Evolutionary conservation across 1,139 yeast species (phyloP).

Genomic region (Hyphopichia khmerensis): DNA sequence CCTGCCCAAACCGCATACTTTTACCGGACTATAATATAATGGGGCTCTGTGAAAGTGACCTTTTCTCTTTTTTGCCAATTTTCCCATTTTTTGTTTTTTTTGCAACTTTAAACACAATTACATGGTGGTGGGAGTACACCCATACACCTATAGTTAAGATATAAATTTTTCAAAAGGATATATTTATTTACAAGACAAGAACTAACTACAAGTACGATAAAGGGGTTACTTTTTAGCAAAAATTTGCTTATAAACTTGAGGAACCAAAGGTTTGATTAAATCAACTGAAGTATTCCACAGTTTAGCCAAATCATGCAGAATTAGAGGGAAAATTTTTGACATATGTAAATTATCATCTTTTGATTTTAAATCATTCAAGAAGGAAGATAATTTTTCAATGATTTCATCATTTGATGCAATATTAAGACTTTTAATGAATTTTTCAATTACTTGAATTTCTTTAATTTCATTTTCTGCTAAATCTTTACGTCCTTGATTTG

Average conservation of each 20-base stretch:
- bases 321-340: constrained; percentile 8
- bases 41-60: no score
- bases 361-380: constrained; percentile 4
- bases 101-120: no score
- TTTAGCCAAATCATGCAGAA: constrained; percentile 12
- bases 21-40: no score
- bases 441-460: constrained; percentile 15
- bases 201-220: no score
- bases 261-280: constrained; percentile 13
- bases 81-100: no score
- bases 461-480: constrained; percentile 18
- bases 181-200: no score
- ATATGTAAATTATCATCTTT: constrained; percentile 6
- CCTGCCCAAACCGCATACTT: not conserved
- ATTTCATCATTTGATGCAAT: constrained; percentile 13
- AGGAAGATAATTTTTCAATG: constrained; percentile 13
- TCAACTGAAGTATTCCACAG: constrained; percentile 15
- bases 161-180: no score
- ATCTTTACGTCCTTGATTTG: constrained; percentile 15
- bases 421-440: constrained; percentile 14
- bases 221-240: constrained; percentile 4
- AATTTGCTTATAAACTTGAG: constrained; percentile 12
- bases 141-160: no score
- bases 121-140: no score
- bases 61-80: no score